These are phyloP conservation scores for Crithidia bombi DNA, from an alignment of 208 protist genomes.

Conservation along the genomic window DNA sequence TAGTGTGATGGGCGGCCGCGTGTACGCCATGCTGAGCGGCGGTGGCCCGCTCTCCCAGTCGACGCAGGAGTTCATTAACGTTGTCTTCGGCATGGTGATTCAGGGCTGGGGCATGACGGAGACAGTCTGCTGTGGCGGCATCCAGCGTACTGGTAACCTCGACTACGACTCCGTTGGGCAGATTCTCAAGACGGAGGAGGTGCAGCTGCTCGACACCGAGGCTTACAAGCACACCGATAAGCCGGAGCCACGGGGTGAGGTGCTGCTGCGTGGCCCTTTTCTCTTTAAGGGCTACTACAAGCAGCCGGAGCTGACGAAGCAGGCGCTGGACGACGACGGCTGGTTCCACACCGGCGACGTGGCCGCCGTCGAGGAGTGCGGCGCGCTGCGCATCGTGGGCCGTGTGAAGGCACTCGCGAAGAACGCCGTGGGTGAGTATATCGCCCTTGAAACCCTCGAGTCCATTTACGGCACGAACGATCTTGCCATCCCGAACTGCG, in stretches of 20 bases:
- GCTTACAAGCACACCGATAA: slow-evolving; percentile 78
- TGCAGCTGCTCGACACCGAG: slow-evolving; percentile 92
- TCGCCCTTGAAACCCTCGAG: slow-evolving; percentile 88
- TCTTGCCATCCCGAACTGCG: slow-evolving; percentile 55
- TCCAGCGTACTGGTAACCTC: slow-evolving; percentile 71
- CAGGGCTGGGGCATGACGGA: slow-evolving; percentile 93
- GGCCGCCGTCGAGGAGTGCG: slow-evolving; percentile 56
- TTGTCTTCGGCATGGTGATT: slow-evolving; percentile 78
- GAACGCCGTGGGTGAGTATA: slow-evolving; percentile 91
- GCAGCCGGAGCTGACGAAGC: slow-evolving; percentile 80
- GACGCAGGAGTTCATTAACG: slow-evolving; percentile 87
- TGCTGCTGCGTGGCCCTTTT: slow-evolving; percentile 74
- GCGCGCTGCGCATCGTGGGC: slow-evolving; percentile 78
- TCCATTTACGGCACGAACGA: slow-evolving; percentile 69
- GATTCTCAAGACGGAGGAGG: slow-evolving; percentile 69
- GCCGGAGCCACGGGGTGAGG: slow-evolving; percentile 76
- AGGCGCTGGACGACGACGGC: slow-evolving; percentile 75
- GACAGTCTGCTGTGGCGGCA: slow-evolving; percentile 63
- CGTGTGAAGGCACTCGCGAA: slow-evolving; percentile 93
- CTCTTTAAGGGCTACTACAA: slow-evolving; percentile 92
- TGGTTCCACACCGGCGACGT: slow-evolving; percentile 93
- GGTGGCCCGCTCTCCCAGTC: slow-evolving; percentile 73
- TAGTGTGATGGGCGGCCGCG: slow-evolving; percentile 69
- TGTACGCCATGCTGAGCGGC: slow-evolving; percentile 78
- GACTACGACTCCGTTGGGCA: slow-evolving; percentile 75